Evolutionary conservation across 495 filamentous ascomycete species (phyloP).

Genomic region (Xylaria curta): DNA sequence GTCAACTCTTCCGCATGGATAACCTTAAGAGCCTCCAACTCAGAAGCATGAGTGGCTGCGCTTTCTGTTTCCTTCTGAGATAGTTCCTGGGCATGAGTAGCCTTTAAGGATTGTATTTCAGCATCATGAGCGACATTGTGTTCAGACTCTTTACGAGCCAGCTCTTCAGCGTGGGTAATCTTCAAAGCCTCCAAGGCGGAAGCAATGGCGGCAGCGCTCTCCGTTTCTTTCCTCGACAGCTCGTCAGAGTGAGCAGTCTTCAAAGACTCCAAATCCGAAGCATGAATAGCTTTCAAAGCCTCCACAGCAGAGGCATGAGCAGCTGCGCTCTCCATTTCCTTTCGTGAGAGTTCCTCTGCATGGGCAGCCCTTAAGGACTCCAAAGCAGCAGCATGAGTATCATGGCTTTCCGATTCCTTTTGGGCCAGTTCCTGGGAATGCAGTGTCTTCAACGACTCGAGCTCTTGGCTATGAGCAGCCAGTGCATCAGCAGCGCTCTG

Average conservation of each 20-base stretch:
- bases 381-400: constrained; percentile 30
- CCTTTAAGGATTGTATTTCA: constrained; percentile 32
- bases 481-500: constrained; percentile 40
- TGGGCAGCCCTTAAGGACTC: constrained; percentile 31
- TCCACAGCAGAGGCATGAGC: constrained; percentile 42
- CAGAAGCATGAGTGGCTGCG: constrained; percentile 35
- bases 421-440: constrained; percentile 43
- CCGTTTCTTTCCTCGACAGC: constrained; percentile 31
- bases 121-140: constrained; percentile 32
- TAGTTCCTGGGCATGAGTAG: constrained; percentile 28
- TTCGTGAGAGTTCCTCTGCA: constrained; percentile 30
- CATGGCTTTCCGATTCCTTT: constrained; percentile 30
- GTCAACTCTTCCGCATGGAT: constrained; percentile 44
- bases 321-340: constrained; percentile 33
- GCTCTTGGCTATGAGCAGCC: constrained; percentile 41
- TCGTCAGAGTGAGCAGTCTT: constrained; percentile 29
- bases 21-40: constrained; percentile 40
- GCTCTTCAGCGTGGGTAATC: constrained; percentile 37
- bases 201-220: constrained; percentile 35
- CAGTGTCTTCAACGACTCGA: constrained; percentile 45
- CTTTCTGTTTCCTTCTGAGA: constrained; percentile 34
- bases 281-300: constrained; percentile 35
- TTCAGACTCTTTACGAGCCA: constrained; percentile 42
- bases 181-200: constrained; percentile 38
- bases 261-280: constrained; percentile 23